These are phyloP conservation scores for Theileria orientalis DNA, from an alignment of 169 alveolate genomes.

Conservation along the genomic window DNA sequence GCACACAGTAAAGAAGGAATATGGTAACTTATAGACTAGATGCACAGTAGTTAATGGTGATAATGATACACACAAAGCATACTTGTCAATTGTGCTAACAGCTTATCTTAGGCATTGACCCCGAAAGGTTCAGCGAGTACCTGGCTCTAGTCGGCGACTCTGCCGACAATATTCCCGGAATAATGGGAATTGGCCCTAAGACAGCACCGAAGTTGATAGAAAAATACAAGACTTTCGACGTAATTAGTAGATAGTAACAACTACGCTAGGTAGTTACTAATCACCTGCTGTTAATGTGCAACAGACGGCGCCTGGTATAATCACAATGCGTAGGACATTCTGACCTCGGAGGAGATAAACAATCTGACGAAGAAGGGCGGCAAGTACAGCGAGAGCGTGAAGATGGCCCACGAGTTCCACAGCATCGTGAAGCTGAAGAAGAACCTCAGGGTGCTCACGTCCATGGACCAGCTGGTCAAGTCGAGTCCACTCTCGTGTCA, in stretches of 20 bases:
- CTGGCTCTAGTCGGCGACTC: conserved; percentile 76
- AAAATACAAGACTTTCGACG: conserved; percentile 65
- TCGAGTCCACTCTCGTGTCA: conserved; percentile 47
- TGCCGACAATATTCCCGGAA: conserved; percentile 75
- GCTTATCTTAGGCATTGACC: conserved; percentile 36
- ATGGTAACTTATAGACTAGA: conserved; percentile 40
- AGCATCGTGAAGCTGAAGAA: conserved; percentile 41
- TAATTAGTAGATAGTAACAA: conserved; percentile 11
- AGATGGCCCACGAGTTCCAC: conserved; percentile 65
- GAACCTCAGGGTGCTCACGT: conserved; percentile 48
- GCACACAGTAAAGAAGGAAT: conserved; percentile 61
- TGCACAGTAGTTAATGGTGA: too few relatives aligned
- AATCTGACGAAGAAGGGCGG: conserved; percentile 52
- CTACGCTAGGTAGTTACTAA: conserved; percentile 4
- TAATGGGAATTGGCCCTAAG: conserved; percentile 76
- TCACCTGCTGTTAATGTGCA: conserved; percentile 26
- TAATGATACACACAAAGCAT: too few relatives aligned
- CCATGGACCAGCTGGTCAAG: conserved; percentile 40
- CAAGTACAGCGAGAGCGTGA: conserved; percentile 55
- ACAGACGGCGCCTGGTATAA: too few relatives aligned
- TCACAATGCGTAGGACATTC: conserved; percentile 55
- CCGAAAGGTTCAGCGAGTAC: conserved; percentile 70
- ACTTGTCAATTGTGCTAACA: too few relatives aligned
- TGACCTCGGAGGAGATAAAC: conserved; percentile 59
- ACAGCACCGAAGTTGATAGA: conserved; percentile 72